Percentiles rank a stretch among this genome's conserved stretches.
Conservation (phyloP, 2,329 filamentous ascomycete genomes). For the Neofusicoccum sp. region DNA sequence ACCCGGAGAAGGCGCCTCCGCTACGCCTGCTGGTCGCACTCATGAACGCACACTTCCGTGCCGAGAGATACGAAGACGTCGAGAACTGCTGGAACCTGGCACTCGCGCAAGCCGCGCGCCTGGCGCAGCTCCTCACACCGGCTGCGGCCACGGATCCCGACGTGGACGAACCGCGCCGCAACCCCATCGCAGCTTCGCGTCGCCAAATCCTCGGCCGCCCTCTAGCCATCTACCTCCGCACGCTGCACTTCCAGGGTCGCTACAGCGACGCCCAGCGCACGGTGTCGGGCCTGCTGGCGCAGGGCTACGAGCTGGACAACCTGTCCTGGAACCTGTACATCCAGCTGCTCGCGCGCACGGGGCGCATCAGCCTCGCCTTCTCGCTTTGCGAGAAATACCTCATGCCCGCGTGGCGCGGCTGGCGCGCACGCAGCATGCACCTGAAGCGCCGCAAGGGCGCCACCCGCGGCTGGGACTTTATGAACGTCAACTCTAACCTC, state of each 20-base stretch:
- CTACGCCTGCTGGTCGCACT: slow-evolving; percentile 63
- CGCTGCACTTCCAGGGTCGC: slow-evolving; percentile 57
- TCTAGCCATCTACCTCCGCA: slow-evolving; percentile 56
- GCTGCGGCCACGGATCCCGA: slow-evolving; percentile 26
- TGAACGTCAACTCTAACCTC: slow-evolving; percentile 34
- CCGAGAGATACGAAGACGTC: slow-evolving; percentile 62
- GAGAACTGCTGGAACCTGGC: slow-evolving; percentile 68
- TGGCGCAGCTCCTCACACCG: slow-evolving; percentile 34
- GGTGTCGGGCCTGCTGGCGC: slow-evolving; percentile 58
- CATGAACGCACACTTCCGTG: slow-evolving; percentile 67
- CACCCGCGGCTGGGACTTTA: slow-evolving; percentile 30
- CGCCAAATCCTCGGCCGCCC: slow-evolving; percentile 54
- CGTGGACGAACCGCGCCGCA: slow-evolving; percentile 1
- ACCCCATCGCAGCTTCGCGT: slow-evolving; percentile 35
- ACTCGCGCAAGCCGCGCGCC: slow-evolving; percentile 34
- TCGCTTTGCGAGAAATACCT: slow-evolving; percentile 73
- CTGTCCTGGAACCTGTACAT: slow-evolving; percentile 82
- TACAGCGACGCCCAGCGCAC: slow-evolving; percentile 37
- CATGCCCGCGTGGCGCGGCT: slow-evolving; percentile 79
- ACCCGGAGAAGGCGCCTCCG: slow-evolving; percentile 45
- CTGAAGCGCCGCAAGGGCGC: slow-evolving; percentile 30
- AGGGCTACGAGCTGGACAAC: slow-evolving; percentile 75
- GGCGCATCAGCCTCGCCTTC: slow-evolving; percentile 69
- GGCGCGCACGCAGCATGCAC: slow-evolving; percentile 47
- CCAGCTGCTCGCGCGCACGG: slow-evolving; percentile 64